phyloP scores from a whole-genome alignment of 352 stramenopile species.

The Chrysophaeum taylorii region DNA sequence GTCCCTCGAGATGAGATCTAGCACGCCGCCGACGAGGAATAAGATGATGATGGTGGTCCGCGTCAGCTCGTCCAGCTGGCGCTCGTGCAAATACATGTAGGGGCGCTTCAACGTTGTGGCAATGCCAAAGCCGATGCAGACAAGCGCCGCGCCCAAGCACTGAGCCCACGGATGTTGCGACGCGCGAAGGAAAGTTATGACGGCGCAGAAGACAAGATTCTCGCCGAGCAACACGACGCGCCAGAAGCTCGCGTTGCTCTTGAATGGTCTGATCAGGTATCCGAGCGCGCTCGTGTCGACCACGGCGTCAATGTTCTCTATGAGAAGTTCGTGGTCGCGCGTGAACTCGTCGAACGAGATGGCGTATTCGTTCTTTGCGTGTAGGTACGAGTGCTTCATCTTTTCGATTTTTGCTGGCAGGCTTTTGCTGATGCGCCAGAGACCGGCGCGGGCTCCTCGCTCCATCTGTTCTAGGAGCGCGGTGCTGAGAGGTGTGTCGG shows the following conservation, averaged over 20 bases:
- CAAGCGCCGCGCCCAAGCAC: background rate
- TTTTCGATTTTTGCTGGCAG: slow-evolving; percentile 16
- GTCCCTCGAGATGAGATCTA: slow-evolving; percentile 6
- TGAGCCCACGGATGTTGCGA: background rate
- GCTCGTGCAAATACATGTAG: slow-evolving; percentile 16
- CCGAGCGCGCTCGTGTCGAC: slow-evolving; percentile 16
- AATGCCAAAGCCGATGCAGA: background rate
- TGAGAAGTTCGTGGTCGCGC: slow-evolving; percentile 20
- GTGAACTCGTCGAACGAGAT: slow-evolving; percentile 15
- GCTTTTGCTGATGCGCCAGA: background rate
- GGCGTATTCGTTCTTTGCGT: slow-evolving; percentile 16
- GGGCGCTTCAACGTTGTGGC: slow-evolving; percentile 8
- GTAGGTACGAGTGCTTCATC: slow-evolving; percentile 13
- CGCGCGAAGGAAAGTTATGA: background rate
- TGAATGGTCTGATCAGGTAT: slow-evolving; percentile 22
- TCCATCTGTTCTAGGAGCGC: slow-evolving; percentile 10
- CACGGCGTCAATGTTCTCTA: slow-evolving; percentile 17
- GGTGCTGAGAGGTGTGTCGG: background rate
- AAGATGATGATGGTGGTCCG: slow-evolving; percentile 8
- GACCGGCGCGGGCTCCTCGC: background rate
- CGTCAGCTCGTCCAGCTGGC: slow-evolving; percentile 18
- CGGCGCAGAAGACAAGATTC: background rate
- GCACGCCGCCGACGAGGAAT: background rate
- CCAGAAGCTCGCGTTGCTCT: slow-evolving; percentile 15
- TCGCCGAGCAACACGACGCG: slow-evolving; percentile 15